Conservation (phyloP, 2,329 filamentous ascomycete genomes). For the Penicillium glabrum region DNA sequence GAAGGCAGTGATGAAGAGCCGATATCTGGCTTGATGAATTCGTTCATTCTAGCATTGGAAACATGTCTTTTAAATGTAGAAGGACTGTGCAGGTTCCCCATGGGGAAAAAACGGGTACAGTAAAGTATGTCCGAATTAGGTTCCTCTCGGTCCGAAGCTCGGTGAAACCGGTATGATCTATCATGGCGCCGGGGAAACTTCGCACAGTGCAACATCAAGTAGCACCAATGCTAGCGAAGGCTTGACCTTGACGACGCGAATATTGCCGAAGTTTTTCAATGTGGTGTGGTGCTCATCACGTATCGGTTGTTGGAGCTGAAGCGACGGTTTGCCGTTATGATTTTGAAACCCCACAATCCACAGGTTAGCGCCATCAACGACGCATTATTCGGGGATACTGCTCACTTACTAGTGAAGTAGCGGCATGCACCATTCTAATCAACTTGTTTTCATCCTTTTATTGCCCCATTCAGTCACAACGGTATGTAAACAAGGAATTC, state of each 20-base stretch:
- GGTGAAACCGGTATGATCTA: not conserved
- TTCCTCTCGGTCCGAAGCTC: not conserved
- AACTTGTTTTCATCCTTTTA: too few relatives aligned
- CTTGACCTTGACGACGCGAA: not conserved
- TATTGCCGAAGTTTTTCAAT: not conserved
- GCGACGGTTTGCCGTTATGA: not conserved
- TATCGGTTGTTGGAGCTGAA: not conserved
- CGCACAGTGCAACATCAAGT: not conserved
- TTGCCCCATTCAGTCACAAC: too few relatives aligned
- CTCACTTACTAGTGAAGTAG: not conserved
- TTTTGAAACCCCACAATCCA: not conserved
- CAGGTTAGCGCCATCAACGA: not conserved
- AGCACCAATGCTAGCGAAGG: not conserved
- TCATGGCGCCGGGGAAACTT: not conserved
- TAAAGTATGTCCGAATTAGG: not conserved
- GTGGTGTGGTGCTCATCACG: not conserved
- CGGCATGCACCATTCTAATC: too few relatives aligned
- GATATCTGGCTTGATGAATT: not conserved
- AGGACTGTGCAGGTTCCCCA: not conserved
- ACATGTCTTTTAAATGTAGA: not conserved
- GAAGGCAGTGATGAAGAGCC: not conserved
- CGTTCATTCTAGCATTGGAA: not conserved
- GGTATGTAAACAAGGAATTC: too few relatives aligned
- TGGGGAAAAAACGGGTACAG: not conserved
- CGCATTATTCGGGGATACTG: not conserved